These are phyloP conservation scores for Skeletonema menzelii DNA, from an alignment of 108 stramenopile species.

Conservation along the genomic window DNA sequence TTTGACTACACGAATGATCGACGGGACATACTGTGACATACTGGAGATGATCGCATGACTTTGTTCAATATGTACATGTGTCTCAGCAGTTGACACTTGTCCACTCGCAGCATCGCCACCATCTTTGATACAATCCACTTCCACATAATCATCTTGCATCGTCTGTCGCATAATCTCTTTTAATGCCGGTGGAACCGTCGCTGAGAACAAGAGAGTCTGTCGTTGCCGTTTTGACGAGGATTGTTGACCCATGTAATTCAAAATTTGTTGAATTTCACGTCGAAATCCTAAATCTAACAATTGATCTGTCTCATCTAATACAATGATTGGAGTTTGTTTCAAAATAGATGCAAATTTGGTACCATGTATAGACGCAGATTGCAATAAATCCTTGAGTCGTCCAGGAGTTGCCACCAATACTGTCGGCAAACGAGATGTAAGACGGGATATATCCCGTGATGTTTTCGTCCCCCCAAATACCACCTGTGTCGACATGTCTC, in stretches of 20 bases:
- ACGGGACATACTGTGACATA: constrained; percentile 54
- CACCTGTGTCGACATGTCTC: constrained; percentile 38
- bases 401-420: constrained; percentile 95
- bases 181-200: constrained; percentile 80
- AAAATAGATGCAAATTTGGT: constrained; percentile 50
- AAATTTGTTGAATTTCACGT: constrained; percentile 79
- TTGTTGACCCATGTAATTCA: constrained; percentile 62
- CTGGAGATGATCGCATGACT: constrained; percentile 47
- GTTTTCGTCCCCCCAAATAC: constrained; percentile 88
- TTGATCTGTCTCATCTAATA: constrained; percentile 96
- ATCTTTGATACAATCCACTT: constrained; percentile 65
- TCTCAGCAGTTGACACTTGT: constrained; percentile 44
- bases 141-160: constrained; percentile 48
- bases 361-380: constrained; percentile 57
- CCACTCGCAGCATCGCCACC: neutral
- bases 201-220: constrained; percentile 95
- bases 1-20: constrained; percentile 48
- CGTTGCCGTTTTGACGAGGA: constrained; percentile 40
- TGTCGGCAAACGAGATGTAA: constrained; percentile 48
- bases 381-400: constrained; percentile 83
- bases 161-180: constrained; percentile 55
- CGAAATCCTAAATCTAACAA: constrained; percentile 93
- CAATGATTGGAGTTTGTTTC: constrained; percentile 55
- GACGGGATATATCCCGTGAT: constrained; percentile 51
- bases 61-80: constrained; percentile 59